phyloP scores from a whole-genome alignment of 768 basidiomycete species.

The Tylopilus cervinicoccineus region DNA sequence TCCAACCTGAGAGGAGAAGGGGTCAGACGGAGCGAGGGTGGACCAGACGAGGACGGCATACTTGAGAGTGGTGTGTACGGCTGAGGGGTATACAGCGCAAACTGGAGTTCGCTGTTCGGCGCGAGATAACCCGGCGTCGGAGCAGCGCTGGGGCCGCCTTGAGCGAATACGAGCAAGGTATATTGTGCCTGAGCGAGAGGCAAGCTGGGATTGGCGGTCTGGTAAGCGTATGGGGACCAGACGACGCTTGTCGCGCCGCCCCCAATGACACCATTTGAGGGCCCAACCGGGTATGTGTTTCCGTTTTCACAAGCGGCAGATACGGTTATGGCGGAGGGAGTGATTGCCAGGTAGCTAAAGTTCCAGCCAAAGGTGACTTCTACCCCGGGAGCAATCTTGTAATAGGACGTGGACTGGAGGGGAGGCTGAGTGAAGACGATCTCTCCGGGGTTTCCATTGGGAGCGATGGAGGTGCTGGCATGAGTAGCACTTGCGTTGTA shows the following conservation, averaged over 20 bases:
- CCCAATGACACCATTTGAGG: constrained; percentile 48
- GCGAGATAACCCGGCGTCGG: constrained; percentile 49
- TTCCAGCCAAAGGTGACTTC: constrained; percentile 75
- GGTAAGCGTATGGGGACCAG: constrained; percentile 62
- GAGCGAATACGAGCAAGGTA: constrained; percentile 54
- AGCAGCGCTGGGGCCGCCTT: constrained; percentile 47
- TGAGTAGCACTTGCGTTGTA: constrained; percentile 21
- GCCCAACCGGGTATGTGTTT: constrained; percentile 64
- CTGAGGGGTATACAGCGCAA: constrained; percentile 62
- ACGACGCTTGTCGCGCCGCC: constrained; percentile 48
- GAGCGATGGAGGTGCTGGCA: constrained; percentile 19
- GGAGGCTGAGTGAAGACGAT: constrained; percentile 57
- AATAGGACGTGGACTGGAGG: constrained; percentile 55
- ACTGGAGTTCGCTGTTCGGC: constrained; percentile 50
- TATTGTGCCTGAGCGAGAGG: constrained; percentile 61
- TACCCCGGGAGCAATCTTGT: constrained; percentile 56
- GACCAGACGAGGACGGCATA: constrained; percentile 6
- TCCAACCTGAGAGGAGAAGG: constrained; percentile 22
- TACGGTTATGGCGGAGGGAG: constrained; percentile 54
- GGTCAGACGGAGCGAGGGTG: background rate
- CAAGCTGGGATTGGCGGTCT: constrained; percentile 42
- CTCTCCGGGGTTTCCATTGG: constrained; percentile 40
- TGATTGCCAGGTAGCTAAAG: constrained; percentile 50
- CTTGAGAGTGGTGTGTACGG: constrained; percentile 51
- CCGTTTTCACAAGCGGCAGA: constrained; percentile 65